A percentile compares a stretch with the other conserved stretches of the same genome.
Conservation (phyloP, 305 asterid species). For the Rubia tinctorum region DNA sequence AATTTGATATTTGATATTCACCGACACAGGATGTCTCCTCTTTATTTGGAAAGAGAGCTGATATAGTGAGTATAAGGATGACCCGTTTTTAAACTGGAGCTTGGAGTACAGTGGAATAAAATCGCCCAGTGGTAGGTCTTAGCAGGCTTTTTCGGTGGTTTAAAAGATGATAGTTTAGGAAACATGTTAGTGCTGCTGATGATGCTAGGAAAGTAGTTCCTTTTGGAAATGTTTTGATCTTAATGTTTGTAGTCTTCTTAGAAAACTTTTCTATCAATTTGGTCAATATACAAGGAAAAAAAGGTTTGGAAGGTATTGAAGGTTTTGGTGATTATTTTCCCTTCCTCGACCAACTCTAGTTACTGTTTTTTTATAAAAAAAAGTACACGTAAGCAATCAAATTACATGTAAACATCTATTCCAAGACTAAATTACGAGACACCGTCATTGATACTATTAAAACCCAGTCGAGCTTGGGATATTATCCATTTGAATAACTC, state of each 20-base stretch:
- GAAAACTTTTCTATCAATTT: constrained; percentile 29
- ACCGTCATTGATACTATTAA: too few species aligned
- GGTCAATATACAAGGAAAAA: constrained; percentile 25
- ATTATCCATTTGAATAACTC: too few species aligned
- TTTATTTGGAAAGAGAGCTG: constrained; percentile 31
- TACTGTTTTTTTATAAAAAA: not conserved
- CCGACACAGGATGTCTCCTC: constrained; percentile 21
- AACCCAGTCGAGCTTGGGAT: too few species aligned
- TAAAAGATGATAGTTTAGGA: constrained; percentile 32
- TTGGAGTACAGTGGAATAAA: constrained; percentile 40
- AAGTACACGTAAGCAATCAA: too few species aligned
- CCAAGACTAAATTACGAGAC: too few species aligned
- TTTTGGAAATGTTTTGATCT: constrained; percentile 26
- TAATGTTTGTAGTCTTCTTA: constrained; percentile 18
- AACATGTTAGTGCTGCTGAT: constrained; percentile 32
- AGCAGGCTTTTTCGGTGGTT: constrained; percentile 27
- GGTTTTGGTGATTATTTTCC: constrained; percentile 9
- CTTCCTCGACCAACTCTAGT: not conserved
- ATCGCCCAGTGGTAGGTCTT: constrained; percentile 21
- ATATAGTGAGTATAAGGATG: constrained; percentile 15
- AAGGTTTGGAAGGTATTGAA: constrained; percentile 17
- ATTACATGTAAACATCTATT: too few species aligned
- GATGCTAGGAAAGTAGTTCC: constrained; percentile 23
- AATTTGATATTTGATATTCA: constrained; percentile 40
- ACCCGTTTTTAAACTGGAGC: constrained; percentile 24